Evolutionary conservation across 2,329 filamentous ascomycete genomes (phyloP), one percentile per base, ranked within the genome.

Genomic region (Sporothrix humicola): DNA sequence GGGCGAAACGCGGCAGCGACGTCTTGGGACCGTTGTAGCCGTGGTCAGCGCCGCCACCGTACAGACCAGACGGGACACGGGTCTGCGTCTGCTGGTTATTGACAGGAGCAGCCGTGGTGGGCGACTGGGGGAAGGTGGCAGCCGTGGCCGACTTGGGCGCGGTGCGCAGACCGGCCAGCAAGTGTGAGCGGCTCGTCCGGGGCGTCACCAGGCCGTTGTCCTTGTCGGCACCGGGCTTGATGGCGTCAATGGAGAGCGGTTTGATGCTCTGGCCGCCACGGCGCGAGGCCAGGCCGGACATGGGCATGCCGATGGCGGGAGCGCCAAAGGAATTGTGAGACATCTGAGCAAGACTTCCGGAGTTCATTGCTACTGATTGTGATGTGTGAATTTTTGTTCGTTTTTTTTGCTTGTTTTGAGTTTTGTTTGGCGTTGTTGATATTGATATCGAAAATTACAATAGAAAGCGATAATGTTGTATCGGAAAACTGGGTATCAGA

Each of bases 301-400:
- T 87, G 71, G 94, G 92, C 84, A 93, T 90, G 80, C 91, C 90
- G 79, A 97, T 87, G 79, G 90, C 91, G 81, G 89, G 86, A 82
- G 92, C 87, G 82, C 88, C 85, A 82, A 93, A 93, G 83, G 91
- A 89, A 87, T 91, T 93, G 87, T 94, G 95, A 86, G 94, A 93
- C 95, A 98, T 98, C 89, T 97, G 94, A 96, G 94, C 92, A 87
- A 97, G 93, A 96, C 94, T 94, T 89, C 95, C 95, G 90, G 95
- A 91, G 95, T 97, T 92, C 92, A 97, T 91, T 78, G 83, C 84
- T 87, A 85, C 84, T 54, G 26, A 80, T 72, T 73, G 75, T 68
- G 31, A 12, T 37, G n/a, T 52, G 42, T 20, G 44, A 9, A 58
- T 58, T 44, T 56, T 61, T 12, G 23, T 3, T 61, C 9, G 26